Percentiles rank a stretch among this genome's conserved stretches.
phyloP scores from a whole-genome alignment of 768 basidiomycete species.

The Suillus brevipes region DNA sequence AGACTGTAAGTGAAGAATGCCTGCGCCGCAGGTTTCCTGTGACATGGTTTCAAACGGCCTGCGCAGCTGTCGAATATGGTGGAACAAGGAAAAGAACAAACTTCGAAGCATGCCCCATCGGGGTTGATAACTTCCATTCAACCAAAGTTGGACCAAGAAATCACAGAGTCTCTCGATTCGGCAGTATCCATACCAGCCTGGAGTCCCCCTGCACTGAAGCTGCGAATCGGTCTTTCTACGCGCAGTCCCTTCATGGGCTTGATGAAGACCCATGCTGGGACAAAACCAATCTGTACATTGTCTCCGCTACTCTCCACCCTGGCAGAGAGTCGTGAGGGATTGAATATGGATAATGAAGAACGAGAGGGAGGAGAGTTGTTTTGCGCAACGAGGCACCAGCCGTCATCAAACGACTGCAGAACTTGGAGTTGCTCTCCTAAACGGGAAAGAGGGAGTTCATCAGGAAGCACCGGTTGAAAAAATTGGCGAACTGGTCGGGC shows the following conservation, averaged over 20 bases:
- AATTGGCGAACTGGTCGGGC: slow-evolving; percentile 60
- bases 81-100: not conserved
- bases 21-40: slow-evolving; percentile 5
- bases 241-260: slow-evolving; percentile 59
- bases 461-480: slow-evolving; percentile 70
- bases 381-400: slow-evolving; percentile 75
- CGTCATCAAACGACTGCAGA: slow-evolving; percentile 72
- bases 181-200: slow-evolving; percentile 42
- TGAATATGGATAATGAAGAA: slow-evolving; percentile 47
- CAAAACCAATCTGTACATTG: slow-evolving; percentile 65
- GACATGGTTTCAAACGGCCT: not conserved
- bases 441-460: slow-evolving; percentile 59
- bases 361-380: slow-evolving; percentile 42
- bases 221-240: slow-evolving; percentile 65
- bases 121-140: not conserved
- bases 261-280: slow-evolving; percentile 78
- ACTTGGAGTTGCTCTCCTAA: slow-evolving; percentile 62
- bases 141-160: slow-evolving; percentile 63
- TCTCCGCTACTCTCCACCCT: slow-evolving; percentile 24
- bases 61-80: not conserved
- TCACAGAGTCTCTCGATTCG: slow-evolving; percentile 45
- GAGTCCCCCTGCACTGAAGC: slow-evolving; percentile 49
- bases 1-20: not conserved
- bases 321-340: slow-evolving; percentile 24
- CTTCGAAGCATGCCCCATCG: not conserved